These are phyloP conservation scores for Hyphopichia buzzinii DNA, from an alignment of 1,139 yeast species.

Conservation along the genomic window DNA sequence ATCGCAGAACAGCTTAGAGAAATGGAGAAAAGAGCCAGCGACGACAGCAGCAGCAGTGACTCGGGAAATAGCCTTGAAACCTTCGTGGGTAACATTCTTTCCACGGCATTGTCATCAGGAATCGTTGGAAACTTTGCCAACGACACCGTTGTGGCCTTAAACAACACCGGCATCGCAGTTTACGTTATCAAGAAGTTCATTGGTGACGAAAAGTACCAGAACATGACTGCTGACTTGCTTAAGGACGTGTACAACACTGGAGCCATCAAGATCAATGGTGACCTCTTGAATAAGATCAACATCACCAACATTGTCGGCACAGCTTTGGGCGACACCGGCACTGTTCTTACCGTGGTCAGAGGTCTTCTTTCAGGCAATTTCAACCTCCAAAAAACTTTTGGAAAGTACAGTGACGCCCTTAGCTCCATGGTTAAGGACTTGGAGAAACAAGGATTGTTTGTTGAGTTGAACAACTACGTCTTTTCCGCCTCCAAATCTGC, in stretches of 20 bases:
- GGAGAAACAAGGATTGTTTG: constrained; percentile 40
- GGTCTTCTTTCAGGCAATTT: constrained; percentile 23
- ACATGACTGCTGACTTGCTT: constrained; percentile 33
- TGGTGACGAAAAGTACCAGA: constrained; percentile 34
- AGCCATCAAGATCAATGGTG: constrained; percentile 19
- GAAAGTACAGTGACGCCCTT: constrained; percentile 34
- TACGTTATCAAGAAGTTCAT: constrained; percentile 37
- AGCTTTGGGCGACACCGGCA: constrained; percentile 26
- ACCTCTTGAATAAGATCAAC: constrained; percentile 17
- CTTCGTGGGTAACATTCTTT: constrained; percentile 31
- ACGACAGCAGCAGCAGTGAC: constrained; percentile 4
- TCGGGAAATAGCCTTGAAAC: constrained; percentile 22
- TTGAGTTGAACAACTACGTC: constrained; percentile 35
- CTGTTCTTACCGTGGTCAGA: constrained; percentile 22
- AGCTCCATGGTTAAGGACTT: constrained; percentile 30
- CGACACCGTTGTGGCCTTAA: constrained; percentile 35
- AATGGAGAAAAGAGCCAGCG: constrained; percentile 19
- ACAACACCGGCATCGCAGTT: constrained; percentile 43
- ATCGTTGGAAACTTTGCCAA: constrained; percentile 23
- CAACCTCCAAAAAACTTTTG: constrained; percentile 14
- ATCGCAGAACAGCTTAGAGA: constrained; percentile 7
- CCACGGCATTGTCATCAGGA: constrained; percentile 29
- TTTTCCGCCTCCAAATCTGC: constrained; percentile 24
- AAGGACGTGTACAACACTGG: constrained; percentile 26
- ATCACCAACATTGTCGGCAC: constrained; percentile 23